Conservation (phyloP, 2,329 filamentous ascomycete species). For the Penicillium thymicola region DNA sequence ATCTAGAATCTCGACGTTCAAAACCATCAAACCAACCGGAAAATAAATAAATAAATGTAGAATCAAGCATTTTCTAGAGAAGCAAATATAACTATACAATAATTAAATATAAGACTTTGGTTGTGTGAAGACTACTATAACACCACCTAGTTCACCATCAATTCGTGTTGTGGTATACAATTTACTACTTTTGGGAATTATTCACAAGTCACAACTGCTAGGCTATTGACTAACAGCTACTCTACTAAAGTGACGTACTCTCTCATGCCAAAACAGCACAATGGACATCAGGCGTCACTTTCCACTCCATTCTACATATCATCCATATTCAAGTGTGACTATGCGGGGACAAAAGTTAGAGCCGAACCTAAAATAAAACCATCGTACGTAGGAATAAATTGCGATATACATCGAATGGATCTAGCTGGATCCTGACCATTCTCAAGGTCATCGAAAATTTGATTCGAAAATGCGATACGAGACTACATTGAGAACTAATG, state of each 20-base stretch:
- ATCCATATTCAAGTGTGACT: not conserved
- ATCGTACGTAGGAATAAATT: not conserved
- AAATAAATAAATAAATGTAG: rapidly evolving
- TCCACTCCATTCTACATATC: not conserved
- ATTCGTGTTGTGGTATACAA: not conserved
- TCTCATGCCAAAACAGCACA: not conserved
- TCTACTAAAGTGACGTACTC: not conserved
- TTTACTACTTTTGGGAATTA: not conserved
- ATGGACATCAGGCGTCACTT: not conserved
- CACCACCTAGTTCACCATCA: not conserved
- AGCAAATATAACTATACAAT: not conserved
- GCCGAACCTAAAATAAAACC: no score
- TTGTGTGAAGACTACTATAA: not conserved
- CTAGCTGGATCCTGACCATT: not conserved
- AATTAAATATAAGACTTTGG: no score
- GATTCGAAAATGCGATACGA: not conserved
- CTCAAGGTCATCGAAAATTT: not conserved
- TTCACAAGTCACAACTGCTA: not conserved
- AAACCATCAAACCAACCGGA: not conserved
- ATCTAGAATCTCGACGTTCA: not conserved
- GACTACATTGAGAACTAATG: not conserved
- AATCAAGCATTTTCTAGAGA: not conserved
- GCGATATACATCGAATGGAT: not conserved
- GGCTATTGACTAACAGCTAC: not conserved
- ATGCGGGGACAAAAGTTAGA: no score